phyloP scores from a whole-genome alignment of 2,329 filamentous ascomycete genomes.

The Lasiodiplodia gonubiensis region DNA sequence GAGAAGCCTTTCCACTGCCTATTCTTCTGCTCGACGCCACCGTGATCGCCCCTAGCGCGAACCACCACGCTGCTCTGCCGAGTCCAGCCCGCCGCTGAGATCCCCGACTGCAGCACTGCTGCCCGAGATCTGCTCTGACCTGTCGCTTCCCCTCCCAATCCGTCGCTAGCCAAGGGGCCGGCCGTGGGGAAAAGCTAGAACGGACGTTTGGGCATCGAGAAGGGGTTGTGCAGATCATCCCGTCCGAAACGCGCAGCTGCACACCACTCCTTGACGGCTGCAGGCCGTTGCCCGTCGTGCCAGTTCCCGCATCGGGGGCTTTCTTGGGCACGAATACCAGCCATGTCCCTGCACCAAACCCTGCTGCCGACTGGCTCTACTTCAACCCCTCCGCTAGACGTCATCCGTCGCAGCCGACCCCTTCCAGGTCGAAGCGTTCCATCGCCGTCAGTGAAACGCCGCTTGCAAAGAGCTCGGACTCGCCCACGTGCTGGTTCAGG shows the following conservation, averaged over 20 bases:
- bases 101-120: slow-evolving; percentile 6
- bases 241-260: not conserved
- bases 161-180: not conserved
- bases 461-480: slow-evolving; percentile 57
- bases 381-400: slow-evolving; percentile 40
- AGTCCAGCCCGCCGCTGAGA: not conserved
- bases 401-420: slow-evolving; percentile 25
- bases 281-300: not conserved
- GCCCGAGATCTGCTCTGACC: slow-evolving; percentile 2
- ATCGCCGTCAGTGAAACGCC: slow-evolving; percentile 59
- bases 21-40: slow-evolving; percentile 6
- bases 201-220: slow-evolving; percentile 15
- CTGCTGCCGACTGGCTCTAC: slow-evolving; percentile 33
- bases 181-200: not conserved
- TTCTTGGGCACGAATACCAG: not conserved
- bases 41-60: slow-evolving; percentile 25
- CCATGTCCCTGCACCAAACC: slow-evolving; percentile 9
- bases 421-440: slow-evolving; percentile 53
- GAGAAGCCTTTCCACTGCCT: not conserved
- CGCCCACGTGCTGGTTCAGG: slow-evolving; percentile 67
- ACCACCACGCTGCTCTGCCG: slow-evolving; percentile 21
- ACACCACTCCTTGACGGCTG: not conserved
- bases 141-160: not conserved
- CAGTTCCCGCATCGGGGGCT: slow-evolving; percentile 3
- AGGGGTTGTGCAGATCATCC: not conserved